phyloP scores from a whole-genome alignment of 2,329 filamentous ascomycete genomes.

The Aspergillus novofumigatus region DNA sequence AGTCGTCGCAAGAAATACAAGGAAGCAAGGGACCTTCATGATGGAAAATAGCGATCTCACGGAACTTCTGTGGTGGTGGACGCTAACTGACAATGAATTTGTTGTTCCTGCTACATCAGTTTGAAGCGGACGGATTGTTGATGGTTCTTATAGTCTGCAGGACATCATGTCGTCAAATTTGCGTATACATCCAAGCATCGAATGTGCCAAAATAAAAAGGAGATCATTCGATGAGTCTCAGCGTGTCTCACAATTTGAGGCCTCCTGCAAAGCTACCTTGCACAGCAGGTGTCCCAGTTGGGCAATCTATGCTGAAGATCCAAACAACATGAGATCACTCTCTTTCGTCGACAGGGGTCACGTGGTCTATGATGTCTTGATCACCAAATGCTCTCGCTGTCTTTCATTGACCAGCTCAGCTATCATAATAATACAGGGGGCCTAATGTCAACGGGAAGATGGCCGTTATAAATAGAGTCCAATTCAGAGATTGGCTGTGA shows the following conservation, averaged over 20 bases:
- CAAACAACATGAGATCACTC: not conserved
- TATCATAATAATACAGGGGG: too few relatives aligned
- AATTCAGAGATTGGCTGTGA: too few relatives aligned
- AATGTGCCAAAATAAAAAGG: not conserved
- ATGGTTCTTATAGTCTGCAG: not conserved
- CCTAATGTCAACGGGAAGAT: too few relatives aligned
- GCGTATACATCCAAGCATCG: not conserved
- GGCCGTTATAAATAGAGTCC: too few relatives aligned
- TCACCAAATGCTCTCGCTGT: not conserved
- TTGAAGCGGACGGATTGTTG: not conserved
- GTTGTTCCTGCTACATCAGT: not conserved
- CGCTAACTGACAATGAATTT: not conserved
- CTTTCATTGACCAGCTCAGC: not conserved
- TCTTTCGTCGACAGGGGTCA: not conserved
- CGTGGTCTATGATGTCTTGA: not conserved
- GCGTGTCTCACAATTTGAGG: not conserved
- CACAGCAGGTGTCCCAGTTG: not conserved
- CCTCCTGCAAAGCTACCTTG: not conserved
- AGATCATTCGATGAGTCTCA: not conserved
- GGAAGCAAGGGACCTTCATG: slow-evolving; percentile 21
- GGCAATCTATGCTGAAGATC: not conserved
- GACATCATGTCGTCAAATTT: not conserved
- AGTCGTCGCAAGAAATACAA: slow-evolving; percentile 17
- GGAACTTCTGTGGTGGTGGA: not conserved
- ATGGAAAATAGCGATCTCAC: not conserved